Evolutionary conservation across 2,329 filamentous ascomycete genomes (phyloP).

Genomic region (Geosmithia flava): DNA sequence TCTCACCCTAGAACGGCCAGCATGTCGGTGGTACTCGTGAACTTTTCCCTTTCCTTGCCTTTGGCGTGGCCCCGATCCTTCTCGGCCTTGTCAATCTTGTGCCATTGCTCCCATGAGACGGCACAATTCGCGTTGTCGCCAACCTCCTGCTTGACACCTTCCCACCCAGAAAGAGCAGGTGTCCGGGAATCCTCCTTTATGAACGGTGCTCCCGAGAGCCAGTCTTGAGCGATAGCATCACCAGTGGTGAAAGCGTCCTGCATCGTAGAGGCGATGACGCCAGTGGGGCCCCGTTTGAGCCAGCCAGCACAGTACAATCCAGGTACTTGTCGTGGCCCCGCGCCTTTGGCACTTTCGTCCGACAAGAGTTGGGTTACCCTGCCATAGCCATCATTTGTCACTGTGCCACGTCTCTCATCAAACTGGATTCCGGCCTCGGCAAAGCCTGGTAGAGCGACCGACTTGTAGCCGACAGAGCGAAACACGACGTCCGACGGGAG

Average conservation of each 20-base stretch:
- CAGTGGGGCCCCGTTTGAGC: constrained; percentile 91
- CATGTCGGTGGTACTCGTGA: constrained; percentile 46
- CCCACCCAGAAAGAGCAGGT: constrained; percentile 49
- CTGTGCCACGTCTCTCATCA: constrained; percentile 58
- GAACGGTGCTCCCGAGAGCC: constrained; percentile 35
- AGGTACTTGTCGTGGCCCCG: constrained; percentile 32
- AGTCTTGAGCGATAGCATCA: constrained; percentile 73
- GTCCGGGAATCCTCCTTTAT: constrained; percentile 10
- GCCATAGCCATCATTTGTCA: constrained; percentile 72
- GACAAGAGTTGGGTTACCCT: constrained; percentile 41
- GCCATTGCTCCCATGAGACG: constrained; percentile 79
- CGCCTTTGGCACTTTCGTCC: constrained; percentile 12
- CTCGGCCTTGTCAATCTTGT: constrained; percentile 69
- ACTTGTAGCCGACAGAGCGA: constrained; percentile 90
- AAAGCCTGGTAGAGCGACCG: constrained; percentile 64
- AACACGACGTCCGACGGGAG: constrained; percentile 66
- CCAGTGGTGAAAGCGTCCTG: constrained; percentile 84
- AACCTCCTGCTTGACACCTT: constrained; percentile 54
- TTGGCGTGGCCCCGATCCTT: constrained; percentile 46
- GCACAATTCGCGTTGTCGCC: constrained; percentile 40
- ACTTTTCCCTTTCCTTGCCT: constrained; percentile 72
- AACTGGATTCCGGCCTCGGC: constrained; percentile 65
- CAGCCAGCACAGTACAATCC: constrained; percentile 90
- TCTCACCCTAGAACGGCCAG: constrained; percentile 32
- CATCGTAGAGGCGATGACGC: constrained; percentile 94